Evolutionary conservation across 108 stramenopile species (phyloP), one percentile per base, ranked within the genome.

Genomic region (Cyclotella atomus): DNA sequence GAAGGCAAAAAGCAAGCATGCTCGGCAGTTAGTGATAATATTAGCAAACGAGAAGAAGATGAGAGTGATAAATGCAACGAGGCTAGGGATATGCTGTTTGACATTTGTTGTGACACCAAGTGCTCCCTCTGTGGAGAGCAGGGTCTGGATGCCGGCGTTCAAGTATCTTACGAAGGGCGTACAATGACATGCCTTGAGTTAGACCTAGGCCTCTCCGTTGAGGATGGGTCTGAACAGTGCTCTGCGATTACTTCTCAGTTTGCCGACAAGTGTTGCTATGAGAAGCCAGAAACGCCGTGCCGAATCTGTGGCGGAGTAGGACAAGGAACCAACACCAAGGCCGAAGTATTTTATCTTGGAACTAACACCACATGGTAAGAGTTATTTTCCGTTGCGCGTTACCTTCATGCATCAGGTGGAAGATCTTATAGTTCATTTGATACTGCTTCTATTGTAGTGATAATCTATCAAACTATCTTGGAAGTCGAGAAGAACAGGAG

Each of bases 401-500:
- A n/a, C n/a, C n/a, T n/a, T n/a, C n/a, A n/a, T n/a, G n/a, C n/a
- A n/a, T n/a, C n/a, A n/a, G n/a, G n/a, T n/a, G n/a, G n/a, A n/a
- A n/a, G n/a, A n/a, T n/a, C n/a, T n/a, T n/a, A n/a, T n/a, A n/a
- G n/a, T n/a, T n/a, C n/a, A n/a, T n/a, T n/a, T n/a, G n/a, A n/a
- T n/a, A n/a, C n/a, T n/a, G n/a, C n/a, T n/a, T n/a, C n/a, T n/a
- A n/a, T n/a, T n/a, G n/a, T n/a, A n/a, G 79, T 46, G 79, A 80
- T 45, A 80, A 66, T 36, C 71, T 80, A 24, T 72, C 72, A n/a
- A 80, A 80, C 61, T 80, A 80, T 52, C 71, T 80, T 17, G 79
- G 71, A 30, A 73, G 79, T 27, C 72, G 79, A 56, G 79, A 80
- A 68, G 79, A 80, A 59, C 67, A 80, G 23, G 36, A 54, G 9